Base-by-base conservation (phyloP, 2,329 filamentous ascomycete genomes). In the Hypomyces rosellus region DNA sequence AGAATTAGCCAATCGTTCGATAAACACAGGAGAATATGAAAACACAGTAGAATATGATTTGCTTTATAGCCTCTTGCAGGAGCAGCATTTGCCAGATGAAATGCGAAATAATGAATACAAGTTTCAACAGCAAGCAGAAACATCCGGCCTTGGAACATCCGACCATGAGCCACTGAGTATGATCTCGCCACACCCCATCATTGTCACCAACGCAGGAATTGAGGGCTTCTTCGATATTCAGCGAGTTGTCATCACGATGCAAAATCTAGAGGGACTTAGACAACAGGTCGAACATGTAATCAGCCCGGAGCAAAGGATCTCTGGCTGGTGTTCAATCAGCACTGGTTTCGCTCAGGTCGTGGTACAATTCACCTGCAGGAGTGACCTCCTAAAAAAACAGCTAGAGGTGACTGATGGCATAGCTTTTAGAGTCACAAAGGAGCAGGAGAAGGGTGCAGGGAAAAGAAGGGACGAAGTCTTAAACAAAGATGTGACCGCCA, bases 221-320 rank as follows among this genome's bases (percentile, higher is more conserved):
- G 53, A 54, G 34, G 40, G 53, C 3, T 42, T 54, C n/a, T 54
- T 54, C 34, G 53, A 53, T 12, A 40, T 53, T 41, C 53, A 54
- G 16, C 43, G 50, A 6, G 50, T 54, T 4, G 46, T 54, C 11
- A 37, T 54, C 14, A 52, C 53, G 3, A 50, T 54, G 49, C 30
- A 45, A 1, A 39, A 54, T 34, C 15, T 34, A 12, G 42, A 53
- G 11, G 40, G 45, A 12, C 50, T 54, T 18, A 39, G 40, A 1
- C 42, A 45, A 41, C 53, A 54, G 39, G 47, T 54, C 13, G 45
- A 36, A 33, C 38, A 46, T 18, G 38, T 43, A 5, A 33, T 46
- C 18, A 50, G 46, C 30, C 18, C 46, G 7, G 37, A 48, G n/a
- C 46, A 53, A 22, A 44, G 46, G 15, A 45, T 54, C 11, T 49